These are phyloP conservation scores for Platanus orientalis DNA, from an alignment of 164 flowering plant species.

Conservation along the genomic window DNA sequence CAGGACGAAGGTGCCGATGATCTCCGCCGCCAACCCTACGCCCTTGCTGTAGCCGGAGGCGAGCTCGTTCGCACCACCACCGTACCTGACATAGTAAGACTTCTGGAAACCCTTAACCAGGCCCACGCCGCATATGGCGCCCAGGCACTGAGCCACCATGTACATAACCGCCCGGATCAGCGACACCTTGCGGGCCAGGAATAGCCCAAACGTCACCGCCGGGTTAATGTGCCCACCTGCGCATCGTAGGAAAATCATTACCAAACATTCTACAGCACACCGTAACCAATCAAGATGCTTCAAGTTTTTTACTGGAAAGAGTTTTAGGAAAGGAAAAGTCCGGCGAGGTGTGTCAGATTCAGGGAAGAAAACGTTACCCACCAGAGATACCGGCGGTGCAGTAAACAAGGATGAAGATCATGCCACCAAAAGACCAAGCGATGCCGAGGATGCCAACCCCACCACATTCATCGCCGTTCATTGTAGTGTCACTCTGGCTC, in stretches of 20 bases:
- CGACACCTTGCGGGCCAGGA: conserved; percentile 54
- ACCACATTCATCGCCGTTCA: conserved; percentile 29
- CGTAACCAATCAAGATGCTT: too few species aligned
- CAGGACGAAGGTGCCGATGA: conserved; percentile 58
- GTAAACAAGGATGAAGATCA: conserved; percentile 68
- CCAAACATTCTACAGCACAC: too few species aligned
- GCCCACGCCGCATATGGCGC: conserved; percentile 54
- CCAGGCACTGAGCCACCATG: conserved; percentile 62
- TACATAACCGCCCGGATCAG: conserved; percentile 52
- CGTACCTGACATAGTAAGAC: conserved; percentile 29
- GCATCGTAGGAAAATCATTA: background rate
- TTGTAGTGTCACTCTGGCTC: conserved; percentile 25
- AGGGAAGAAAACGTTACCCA: conserved; percentile 6
- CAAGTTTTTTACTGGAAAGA: too few species aligned
- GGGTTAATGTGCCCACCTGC: conserved; percentile 24
- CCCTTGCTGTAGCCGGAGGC: conserved; percentile 43
- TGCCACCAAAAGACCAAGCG: conserved; percentile 78
- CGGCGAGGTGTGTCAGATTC: too few species aligned
- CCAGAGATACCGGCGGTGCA: conserved; percentile 77
- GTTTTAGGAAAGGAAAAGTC: too few species aligned
- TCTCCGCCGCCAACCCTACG: conserved; percentile 56
- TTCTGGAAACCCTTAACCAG: conserved; percentile 56
- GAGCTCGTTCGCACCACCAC: conserved; percentile 55
- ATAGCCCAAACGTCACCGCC: conserved; percentile 61
- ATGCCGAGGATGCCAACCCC: conserved; percentile 71